Percentiles rank a stretch among this genome's conserved stretches.
These are phyloP conservation scores for Hanseniaspora pseudoguilliermondii DNA, from an alignment of 805 yeast species.

Conservation along the genomic window DNA sequence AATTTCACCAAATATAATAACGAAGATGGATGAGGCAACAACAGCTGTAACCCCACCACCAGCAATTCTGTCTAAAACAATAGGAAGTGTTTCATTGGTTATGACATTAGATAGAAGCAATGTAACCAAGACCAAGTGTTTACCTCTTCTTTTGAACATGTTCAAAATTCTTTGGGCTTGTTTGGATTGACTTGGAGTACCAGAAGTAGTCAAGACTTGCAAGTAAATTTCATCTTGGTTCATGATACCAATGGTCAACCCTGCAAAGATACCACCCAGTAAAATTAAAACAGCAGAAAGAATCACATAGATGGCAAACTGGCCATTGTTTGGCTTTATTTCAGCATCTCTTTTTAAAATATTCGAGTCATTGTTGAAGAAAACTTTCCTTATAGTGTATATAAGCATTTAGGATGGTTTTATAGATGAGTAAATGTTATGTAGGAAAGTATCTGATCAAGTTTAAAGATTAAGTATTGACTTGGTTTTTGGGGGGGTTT, in stretches of 20 bases:
- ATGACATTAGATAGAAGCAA: slow-evolving; percentile 73
- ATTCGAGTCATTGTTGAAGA: neutral
- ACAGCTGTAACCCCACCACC: slow-evolving; percentile 99
- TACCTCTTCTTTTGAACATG: slow-evolving; percentile 58
- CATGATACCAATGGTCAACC: slow-evolving; percentile 89
- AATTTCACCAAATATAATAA: slow-evolving; percentile 90
- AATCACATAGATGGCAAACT: slow-evolving; percentile 10
- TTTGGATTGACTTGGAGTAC: slow-evolving; percentile 54
- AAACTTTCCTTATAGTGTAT: slow-evolving; percentile 4
- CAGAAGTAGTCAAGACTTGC: slow-evolving; percentile 80
- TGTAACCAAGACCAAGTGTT: slow-evolving; percentile 94
- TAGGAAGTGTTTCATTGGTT: slow-evolving; percentile 89
- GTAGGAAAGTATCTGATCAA: no score
- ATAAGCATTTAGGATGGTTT: slow-evolving; percentile 3
- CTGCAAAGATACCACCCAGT: slow-evolving; percentile 84
- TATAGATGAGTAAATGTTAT: no score
- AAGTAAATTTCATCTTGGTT: slow-evolving; percentile 94
- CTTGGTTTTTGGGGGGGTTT: no score
- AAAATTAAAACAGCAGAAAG: slow-evolving; percentile 26
- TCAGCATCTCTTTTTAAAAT: slow-evolving; percentile 1
- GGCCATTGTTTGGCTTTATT: neutral
- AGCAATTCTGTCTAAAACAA: slow-evolving; percentile 77
- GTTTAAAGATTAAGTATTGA: no score
- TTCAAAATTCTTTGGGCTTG: slow-evolving; percentile 60
- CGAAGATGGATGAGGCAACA: slow-evolving; percentile 79